These are phyloP conservation scores for Monosporozyma yasuniensis DNA, from an alignment of 805 yeast genomes.

Conservation along the genomic window DNA sequence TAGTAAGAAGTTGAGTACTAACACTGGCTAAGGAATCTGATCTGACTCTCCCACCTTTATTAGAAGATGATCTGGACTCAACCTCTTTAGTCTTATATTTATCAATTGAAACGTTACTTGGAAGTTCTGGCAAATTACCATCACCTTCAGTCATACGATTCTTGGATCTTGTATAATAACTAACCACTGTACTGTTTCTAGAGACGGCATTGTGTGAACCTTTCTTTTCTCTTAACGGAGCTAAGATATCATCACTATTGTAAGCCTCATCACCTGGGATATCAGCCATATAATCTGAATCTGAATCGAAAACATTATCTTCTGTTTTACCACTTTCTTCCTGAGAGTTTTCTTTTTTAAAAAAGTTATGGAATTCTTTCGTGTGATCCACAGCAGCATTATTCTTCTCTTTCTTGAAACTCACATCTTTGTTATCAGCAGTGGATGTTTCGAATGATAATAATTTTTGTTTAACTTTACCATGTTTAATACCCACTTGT, in stretches of 20 bases:
- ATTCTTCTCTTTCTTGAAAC: constrained; percentile 1
- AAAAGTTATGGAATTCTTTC: constrained; percentile 25
- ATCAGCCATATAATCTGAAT: constrained; percentile 20
- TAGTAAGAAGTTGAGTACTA: constrained; percentile 4
- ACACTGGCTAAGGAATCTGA: constrained; percentile 6
- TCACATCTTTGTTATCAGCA: constrained; percentile 12
- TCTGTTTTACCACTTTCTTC: constrained; percentile 9
- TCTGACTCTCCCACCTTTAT: background rate
- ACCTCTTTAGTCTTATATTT: constrained; percentile 9
- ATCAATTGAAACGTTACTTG: constrained; percentile 14
- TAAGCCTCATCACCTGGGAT: constrained; percentile 33
- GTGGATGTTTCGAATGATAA: constrained; percentile 27
- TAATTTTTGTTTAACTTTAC: constrained; percentile 29
- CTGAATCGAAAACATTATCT: background rate
- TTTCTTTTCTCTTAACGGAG: constrained; percentile 23
- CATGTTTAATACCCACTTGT: constrained; percentile 32
- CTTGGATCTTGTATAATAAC: constrained; percentile 28
- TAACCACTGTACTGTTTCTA: constrained; percentile 25
- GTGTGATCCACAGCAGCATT: constrained; percentile 23
- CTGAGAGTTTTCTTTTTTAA: constrained; percentile 15
- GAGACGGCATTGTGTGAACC: constrained; percentile 5
- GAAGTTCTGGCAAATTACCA: constrained; percentile 7
- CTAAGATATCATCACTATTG: constrained; percentile 28
- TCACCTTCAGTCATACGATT: constrained; percentile 16
- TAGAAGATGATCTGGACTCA: background rate